A percentile compares a stretch with the other conserved stretches of the same genome.
phyloP scores from a whole-genome alignment of 2,329 filamentous ascomycete genomes.

The Fusarium albosuccineum region DNA sequence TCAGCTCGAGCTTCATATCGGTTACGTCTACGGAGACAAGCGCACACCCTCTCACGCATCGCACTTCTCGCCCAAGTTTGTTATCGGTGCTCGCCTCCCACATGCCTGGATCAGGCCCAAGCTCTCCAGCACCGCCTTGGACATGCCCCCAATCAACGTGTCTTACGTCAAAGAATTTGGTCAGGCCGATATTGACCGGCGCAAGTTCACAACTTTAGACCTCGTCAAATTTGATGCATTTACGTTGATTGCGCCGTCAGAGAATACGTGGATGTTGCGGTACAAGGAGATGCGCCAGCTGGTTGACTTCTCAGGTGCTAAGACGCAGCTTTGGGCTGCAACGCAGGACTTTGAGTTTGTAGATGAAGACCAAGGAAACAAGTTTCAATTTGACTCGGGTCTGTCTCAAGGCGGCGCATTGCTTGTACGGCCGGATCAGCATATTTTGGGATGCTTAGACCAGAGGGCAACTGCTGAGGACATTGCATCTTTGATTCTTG shows the following conservation, averaged over 20 bases:
- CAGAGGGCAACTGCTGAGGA: not conserved
- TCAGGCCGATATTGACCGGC: not conserved
- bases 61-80: not conserved
- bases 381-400: not conserved
- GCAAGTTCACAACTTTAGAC: not conserved
- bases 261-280: not conserved
- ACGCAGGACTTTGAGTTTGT: not conserved
- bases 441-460: not conserved
- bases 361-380: not conserved
- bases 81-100: not conserved
- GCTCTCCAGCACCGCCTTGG: not conserved
- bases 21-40: not conserved
- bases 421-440: not conserved
- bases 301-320: not conserved
- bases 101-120: not conserved
- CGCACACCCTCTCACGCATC: not conserved
- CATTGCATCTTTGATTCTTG: not conserved
- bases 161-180: not conserved
- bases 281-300: not conserved
- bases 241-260: not conserved
- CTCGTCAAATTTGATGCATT: not conserved
- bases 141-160: not conserved
- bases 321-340: not conserved
- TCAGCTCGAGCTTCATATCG: conserved; percentile 1
- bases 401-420: not conserved